Evolutionary conservation across 495 filamentous ascomycete genomes (phyloP).

Genomic region (Aspergillus bridgeri): DNA sequence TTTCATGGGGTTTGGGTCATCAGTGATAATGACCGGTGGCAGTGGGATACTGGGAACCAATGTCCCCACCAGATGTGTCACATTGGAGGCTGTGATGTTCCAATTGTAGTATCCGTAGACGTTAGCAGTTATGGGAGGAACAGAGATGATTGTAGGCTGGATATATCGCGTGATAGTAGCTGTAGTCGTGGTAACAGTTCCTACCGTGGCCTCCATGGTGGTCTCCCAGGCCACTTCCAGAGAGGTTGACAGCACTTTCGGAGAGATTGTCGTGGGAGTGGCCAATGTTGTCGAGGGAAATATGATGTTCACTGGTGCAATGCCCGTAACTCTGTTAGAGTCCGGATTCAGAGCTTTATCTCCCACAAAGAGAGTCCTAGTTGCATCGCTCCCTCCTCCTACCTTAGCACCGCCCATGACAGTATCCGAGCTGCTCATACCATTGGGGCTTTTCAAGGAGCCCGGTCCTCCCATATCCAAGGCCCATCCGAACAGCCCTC

Average conservation of each 20-base stretch:
- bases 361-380: too few species aligned
- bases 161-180: conserved; percentile 1
- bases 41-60: conserved; percentile 4
- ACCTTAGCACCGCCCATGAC: conserved; percentile 3
- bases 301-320: conserved; percentile 8
- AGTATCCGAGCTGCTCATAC: not conserved
- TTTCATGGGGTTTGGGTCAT: conserved; percentile 3
- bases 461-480: conserved; percentile 5
- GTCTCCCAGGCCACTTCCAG: conserved; percentile 1
- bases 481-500: not conserved
- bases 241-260: not conserved
- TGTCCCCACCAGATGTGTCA: not conserved
- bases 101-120: conserved; percentile 2
- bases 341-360: too few species aligned
- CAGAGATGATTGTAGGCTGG: not conserved
- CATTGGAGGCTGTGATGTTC: conserved; percentile 3
- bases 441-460: conserved; percentile 2
- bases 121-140: not conserved
- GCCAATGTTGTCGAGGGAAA: not conserved
- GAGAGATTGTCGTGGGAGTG: not conserved
- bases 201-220: too few species aligned
- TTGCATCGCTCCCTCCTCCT: too few species aligned
- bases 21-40: not conserved
- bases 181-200: not conserved
- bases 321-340: not conserved